Evolutionary conservation across 768 basidiomycete species (phyloP), one percentile per base, ranked within the genome.

Genomic region (Tulasnella sp.): DNA sequence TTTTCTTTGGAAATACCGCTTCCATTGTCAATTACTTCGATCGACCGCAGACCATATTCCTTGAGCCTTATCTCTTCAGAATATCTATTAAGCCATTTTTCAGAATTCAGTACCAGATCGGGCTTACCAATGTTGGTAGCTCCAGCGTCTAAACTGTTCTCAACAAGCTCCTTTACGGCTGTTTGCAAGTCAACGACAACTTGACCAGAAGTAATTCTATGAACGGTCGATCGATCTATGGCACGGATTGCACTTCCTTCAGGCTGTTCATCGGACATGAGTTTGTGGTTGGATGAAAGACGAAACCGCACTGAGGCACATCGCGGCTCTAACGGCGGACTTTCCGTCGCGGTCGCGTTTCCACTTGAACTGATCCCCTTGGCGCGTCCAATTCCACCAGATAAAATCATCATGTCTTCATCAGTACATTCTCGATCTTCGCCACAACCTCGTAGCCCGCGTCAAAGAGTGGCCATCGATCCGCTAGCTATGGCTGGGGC

Each of bases 21-120:
- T 0, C 94, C 96, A 70, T 98, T 96, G 71, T 99, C 96, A 45
- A 89, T 70, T 29, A 98, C 87, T 66, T 99, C 92, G 59, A 98
- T 76, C 2, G 78, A 73, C 11, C 82, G 82, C 54, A 92, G 67
- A 0, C 96, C 96, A 66, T 90, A 79, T 19, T 98, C 82, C 64
- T 87, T 88, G 70, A 99, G 90, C 7, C 87, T 79, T 46, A 98
- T 83, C 68, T 97, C 94, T 96, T 64, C 19, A 4, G 34, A 38
- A 7, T 38, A 7, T 38, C 34, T 15, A 7, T 15, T 38, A 7
- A 38, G 34, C 34, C 34, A 38, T 5, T 15, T 38, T 7, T 38
- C 5, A 38, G 34, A n/a, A n/a, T 29, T 17, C 56, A 17, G 25
- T 17, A 2, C 17, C 11, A 22, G 31, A 22, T 2, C 24, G 25